Conservation (phyloP, 2,329 filamentous ascomycete species). For the Xylariaceae sp. region DNA sequence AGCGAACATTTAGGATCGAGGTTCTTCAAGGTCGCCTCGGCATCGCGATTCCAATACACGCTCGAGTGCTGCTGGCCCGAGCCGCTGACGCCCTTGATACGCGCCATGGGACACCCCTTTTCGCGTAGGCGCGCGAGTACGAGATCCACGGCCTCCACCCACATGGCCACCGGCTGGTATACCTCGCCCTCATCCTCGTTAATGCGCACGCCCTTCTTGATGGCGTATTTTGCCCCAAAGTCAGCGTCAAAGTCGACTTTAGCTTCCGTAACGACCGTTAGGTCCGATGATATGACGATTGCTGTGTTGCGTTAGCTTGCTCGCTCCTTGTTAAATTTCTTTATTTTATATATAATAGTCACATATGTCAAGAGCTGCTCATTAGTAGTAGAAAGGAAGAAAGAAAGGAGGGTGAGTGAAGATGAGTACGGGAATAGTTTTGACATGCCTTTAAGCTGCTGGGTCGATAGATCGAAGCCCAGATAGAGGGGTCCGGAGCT, state of each 20-base stretch:
- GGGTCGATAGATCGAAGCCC: conserved; percentile 95
- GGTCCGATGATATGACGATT: conserved; percentile 82
- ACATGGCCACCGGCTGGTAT: conserved; percentile 91
- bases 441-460: conserved; percentile 84
- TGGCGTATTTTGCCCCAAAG: conserved; percentile 73
- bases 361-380: too few species aligned
- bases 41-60: conserved; percentile 84
- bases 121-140: conserved; percentile 77
- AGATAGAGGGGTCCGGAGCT: conserved; percentile 72
- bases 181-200: conserved; percentile 87
- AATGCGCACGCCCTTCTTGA: conserved; percentile 86
- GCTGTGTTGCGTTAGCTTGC: conserved; percentile 53
- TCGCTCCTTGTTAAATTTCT: not conserved
- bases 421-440: not conserved
- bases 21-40: conserved; percentile 66
- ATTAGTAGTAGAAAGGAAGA: not conserved
- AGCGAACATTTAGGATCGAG: conserved; percentile 69
- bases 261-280: conserved; percentile 81
- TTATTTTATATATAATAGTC: not conserved
- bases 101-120: conserved; percentile 73
- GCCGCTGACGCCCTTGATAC: conserved; percentile 83
- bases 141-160: conserved; percentile 90
- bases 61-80: conserved; percentile 98
- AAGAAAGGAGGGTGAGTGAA: not conserved
- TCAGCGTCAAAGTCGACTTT: conserved; percentile 97